Evolutionary conservation across 106 monocot species (phyloP), one percentile per base, ranked within the genome.

Genomic region (Allium fistulosum): DNA sequence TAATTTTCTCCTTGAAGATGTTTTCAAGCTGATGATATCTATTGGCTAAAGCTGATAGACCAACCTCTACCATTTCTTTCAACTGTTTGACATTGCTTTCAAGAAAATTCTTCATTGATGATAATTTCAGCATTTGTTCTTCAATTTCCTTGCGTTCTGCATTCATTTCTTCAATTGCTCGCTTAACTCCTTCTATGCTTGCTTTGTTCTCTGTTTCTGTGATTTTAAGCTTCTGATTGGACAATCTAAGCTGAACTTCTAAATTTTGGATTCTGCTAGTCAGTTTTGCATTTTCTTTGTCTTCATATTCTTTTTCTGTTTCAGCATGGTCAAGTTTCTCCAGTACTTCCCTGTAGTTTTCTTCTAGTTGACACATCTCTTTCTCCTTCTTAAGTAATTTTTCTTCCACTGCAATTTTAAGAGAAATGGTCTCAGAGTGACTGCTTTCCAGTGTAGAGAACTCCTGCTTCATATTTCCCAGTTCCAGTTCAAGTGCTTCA

Each of bases 141-240:
- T 90, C 67, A 9, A 94, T 70, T 50, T 53, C 68, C 26, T 18
- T 71, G 26, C 63, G 65, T 17, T 78, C 87, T 52, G 28, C 58
- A 13, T 73, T 64, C 60, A 86, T 72, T 71, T 9, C 63, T 69
- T 68, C 74, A 3, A 87, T 65, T 51, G 76, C 60, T 53, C 63
- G 74, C 26, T 61, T 67, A 45, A 64, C 55, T 16, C 46, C 68
- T 59, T 87, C 84, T 62, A 80, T 80, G 64, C 75, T 90, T 57
- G 72, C 82, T 72, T 64, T 83, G 75, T 55, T 61, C 62, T 94
- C 86, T 47, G 76, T 84, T 76, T 90, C 93, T 17, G 93, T 90
- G 5, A 90, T 71, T 59, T 79, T 85, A 51, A 93, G 79, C 69
- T 82, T 90, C 63, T 87, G 87, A 48, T 85, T 94, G 15, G 76